Conservation (phyloP, 257 asterid species). For the Nemophila menziesii region DNA sequence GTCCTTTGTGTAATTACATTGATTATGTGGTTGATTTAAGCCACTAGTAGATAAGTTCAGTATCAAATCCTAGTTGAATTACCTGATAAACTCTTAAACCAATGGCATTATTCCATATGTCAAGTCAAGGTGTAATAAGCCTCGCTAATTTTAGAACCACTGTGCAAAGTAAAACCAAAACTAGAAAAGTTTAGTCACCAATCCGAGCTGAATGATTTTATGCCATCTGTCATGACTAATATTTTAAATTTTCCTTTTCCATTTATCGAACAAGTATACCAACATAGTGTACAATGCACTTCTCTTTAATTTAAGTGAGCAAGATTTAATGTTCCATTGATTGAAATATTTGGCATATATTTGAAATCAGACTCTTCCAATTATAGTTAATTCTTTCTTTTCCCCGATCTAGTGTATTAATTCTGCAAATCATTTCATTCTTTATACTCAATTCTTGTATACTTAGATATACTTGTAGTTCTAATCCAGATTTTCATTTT, state of each 20-base stretch:
- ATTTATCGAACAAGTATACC: slow-evolving; percentile 15
- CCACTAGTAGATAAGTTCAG: too few relatives aligned
- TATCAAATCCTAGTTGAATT: too few relatives aligned
- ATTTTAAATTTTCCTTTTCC: background rate
- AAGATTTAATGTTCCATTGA: slow-evolving; percentile 5
- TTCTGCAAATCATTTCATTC: background rate
- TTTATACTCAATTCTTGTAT: background rate
- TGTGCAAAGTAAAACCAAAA: too few relatives aligned
- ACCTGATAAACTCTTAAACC: too few relatives aligned
- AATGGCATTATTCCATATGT: too few relatives aligned
- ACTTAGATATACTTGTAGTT: background rate
- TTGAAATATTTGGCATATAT: slow-evolving; percentile 1
- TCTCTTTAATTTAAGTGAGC: slow-evolving; percentile 7
- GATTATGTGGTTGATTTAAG: too few relatives aligned
- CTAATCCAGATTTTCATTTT: background rate
- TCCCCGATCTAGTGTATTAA: background rate
- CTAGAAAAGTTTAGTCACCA: background rate
- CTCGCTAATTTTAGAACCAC: too few relatives aligned
- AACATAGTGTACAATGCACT: slow-evolving; percentile 2
- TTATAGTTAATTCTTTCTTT: slow-evolving; percentile 3
- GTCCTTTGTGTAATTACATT: too few relatives aligned
- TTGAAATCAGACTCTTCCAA: slow-evolving; percentile 7
- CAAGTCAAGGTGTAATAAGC: too few relatives aligned
- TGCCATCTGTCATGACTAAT: slow-evolving; percentile 9
- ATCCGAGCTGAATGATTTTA: slow-evolving; percentile 1